Conservation (phyloP, 169 alveolate genomes). For the Plasmodium gallinaceum region DNA sequence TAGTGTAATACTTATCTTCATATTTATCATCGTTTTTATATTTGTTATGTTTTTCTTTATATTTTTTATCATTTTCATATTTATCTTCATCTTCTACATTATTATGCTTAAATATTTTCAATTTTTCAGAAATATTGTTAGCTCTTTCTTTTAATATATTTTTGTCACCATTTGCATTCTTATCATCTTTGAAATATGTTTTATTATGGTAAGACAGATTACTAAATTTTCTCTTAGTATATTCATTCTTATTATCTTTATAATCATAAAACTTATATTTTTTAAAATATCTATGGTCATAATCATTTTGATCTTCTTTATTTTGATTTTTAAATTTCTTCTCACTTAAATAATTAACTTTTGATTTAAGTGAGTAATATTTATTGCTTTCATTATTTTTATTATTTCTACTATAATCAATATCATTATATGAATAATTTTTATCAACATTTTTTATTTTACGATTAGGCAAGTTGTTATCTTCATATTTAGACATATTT, state of each 20-base stretch:
- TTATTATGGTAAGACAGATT: neutral
- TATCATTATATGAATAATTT: too few relatives aligned
- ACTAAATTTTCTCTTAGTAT: neutral
- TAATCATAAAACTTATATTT: neutral
- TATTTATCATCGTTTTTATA: conserved; percentile 3
- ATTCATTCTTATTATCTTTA: conserved; percentile 2
- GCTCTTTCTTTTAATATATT: neutral
- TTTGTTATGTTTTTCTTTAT: neutral
- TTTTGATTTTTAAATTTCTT: too few relatives aligned
- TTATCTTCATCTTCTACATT: neutral
- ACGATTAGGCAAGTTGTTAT: too few relatives aligned
- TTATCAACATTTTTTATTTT: too few relatives aligned
- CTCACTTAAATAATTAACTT: too few relatives aligned
- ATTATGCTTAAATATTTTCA: neutral
- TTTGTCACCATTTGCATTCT: neutral
- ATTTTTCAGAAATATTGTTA: neutral
- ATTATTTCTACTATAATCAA: too few relatives aligned
- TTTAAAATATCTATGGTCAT: too few relatives aligned
- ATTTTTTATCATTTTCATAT: neutral
- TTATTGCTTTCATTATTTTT: too few relatives aligned
- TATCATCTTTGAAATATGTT: conserved; percentile 5
- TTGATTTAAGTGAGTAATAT: too few relatives aligned
- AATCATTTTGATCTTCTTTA: too few relatives aligned
- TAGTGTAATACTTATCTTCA: neutral
- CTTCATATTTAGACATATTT: too few relatives aligned